Conservation (phyloP, 768 basidiomycete genomes). For the Collybia nuda region DNA sequence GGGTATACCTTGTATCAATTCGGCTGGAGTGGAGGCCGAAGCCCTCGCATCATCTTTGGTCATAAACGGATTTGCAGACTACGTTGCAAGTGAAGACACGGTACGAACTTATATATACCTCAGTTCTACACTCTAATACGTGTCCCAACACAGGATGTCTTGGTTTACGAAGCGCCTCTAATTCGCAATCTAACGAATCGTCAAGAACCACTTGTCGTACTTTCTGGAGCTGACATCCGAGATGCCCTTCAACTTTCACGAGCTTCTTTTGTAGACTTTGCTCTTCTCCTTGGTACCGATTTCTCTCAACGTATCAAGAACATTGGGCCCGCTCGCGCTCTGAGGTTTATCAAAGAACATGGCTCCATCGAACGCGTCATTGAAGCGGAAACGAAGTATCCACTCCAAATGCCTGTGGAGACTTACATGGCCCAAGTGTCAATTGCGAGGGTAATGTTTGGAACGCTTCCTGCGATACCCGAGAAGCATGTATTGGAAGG, state of each 20-base stretch:
- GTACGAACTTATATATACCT: conserved; percentile 34
- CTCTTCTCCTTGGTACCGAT: conserved; percentile 86
- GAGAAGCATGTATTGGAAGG: conserved; percentile 32
- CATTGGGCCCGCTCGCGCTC: conserved; percentile 76
- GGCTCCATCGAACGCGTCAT: conserved; percentile 74
- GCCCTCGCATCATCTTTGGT: conserved; percentile 82
- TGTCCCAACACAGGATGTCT: conserved; percentile 57
- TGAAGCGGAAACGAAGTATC: conserved; percentile 47
- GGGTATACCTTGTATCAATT: conserved; percentile 79
- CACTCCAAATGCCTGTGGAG: conserved; percentile 42
- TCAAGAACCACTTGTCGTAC: conserved; percentile 55
- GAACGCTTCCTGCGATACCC: conserved; percentile 65
- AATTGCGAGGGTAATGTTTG: conserved; percentile 63
- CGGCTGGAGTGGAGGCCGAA: conserved; percentile 79
- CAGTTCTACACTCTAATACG: conserved; percentile 5
- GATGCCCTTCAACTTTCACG: conserved; percentile 54
- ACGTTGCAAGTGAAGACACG: conserved; percentile 89
- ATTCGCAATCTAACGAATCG: conserved; percentile 73
- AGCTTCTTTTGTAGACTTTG: conserved; percentile 75
- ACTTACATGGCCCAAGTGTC: conserved; percentile 67
- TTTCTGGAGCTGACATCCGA: conserved; percentile 67
- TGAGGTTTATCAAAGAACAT: conserved; percentile 71
- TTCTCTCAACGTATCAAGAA: conserved; percentile 84
- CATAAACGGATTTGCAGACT: conserved; percentile 74
- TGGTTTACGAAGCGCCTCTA: conserved; percentile 81